Base-by-base conservation (phyloP, 1,284 basidiomycete genomes). In the Ustilago trichophora region DNA sequence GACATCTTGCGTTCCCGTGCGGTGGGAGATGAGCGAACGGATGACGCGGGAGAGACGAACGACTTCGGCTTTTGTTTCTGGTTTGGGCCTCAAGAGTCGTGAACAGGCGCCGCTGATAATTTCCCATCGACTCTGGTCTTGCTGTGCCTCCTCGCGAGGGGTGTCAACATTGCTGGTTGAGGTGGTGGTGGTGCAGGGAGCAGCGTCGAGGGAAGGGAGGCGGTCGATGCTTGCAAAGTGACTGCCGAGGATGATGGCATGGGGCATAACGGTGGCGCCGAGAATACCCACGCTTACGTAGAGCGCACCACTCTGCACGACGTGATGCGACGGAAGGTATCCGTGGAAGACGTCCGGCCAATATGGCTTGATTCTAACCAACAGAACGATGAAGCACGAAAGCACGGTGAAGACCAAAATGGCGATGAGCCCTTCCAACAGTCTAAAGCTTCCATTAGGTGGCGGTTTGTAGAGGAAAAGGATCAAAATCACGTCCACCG, bases 201-300 rank as follows among this genome's bases (percentile, higher is more conserved):
- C 10, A 13, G 15, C 22, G 35, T 45, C 53, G 35, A 53, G 29
- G 11, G 16, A 40, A 9, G 68, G 63, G 1, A 73, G 55, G 1
- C 78, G 63, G 25, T 79, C 67, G 43, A 77, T 70, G 21, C 66
- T 72, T 4, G 77, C 69, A 65, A 77, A 80, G 36, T 90, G 88
- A 3, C 91, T 92, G 10, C 93, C 93, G 7, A 97, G 85, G 83
- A 92, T 94, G 19, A 97, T 85, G 37, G 90, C 89, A 80, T 97
- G 94, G 0, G 94, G 93, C 93, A 86, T 85, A 66, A 76, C 75
- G 89, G 93, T 82, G 65, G 75, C 78, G n/a, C 85, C 85, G 31
- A 85, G 82, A 58, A 85, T 85, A 38, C 85, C 85, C 22, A 87
- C 84, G 12, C 91, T 90, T 8, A 89, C 88, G 80, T 96, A 98